A percentile compares a stretch with the other conserved stretches of the same genome.
phyloP scores from a whole-genome alignment of 768 basidiomycete species.

The Hydnomerulius pinastri region DNA sequence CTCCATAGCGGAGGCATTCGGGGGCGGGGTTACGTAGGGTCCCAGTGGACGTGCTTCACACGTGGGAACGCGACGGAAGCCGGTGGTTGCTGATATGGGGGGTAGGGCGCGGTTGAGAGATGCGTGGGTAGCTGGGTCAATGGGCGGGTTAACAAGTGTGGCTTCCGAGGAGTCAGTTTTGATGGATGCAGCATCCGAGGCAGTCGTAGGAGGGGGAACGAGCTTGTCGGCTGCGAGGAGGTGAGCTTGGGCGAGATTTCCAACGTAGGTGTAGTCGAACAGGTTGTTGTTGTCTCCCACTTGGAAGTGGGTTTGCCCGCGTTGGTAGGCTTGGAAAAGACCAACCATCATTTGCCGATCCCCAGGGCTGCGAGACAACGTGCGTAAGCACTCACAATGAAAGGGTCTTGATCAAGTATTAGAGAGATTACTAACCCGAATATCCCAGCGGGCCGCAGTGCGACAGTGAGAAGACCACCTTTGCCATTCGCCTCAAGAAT shows the following conservation, averaged over 20 bases:
- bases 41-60: constrained; percentile 81
- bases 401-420: background rate
- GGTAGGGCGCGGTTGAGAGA: constrained; percentile 56
- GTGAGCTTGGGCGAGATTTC: constrained; percentile 93
- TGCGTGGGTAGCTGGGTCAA: constrained; percentile 43
- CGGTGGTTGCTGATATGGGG: constrained; percentile 64
- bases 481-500: constrained; percentile 87
- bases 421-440: constrained; percentile 68
- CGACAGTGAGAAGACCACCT: constrained; percentile 83
- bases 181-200: constrained; percentile 39
- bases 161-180: constrained; percentile 31
- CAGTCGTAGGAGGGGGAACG: constrained; percentile 48
- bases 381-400: background rate
- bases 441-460: constrained; percentile 90
- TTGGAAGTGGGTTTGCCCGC: constrained; percentile 87
- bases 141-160: constrained; percentile 37
- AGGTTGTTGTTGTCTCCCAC: constrained; percentile 92
- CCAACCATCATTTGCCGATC: constrained; percentile 85
- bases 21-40: constrained; percentile 67
- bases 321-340: constrained; percentile 76
- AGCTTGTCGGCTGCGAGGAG: constrained; percentile 92
- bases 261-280: constrained; percentile 96
- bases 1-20: constrained; percentile 57
- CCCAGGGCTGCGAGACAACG: constrained; percentile 62
- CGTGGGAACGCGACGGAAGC: constrained; percentile 71